phyloP scores from a whole-genome alignment of 257 asterid species.

The Eustoma russellianum region DNA sequence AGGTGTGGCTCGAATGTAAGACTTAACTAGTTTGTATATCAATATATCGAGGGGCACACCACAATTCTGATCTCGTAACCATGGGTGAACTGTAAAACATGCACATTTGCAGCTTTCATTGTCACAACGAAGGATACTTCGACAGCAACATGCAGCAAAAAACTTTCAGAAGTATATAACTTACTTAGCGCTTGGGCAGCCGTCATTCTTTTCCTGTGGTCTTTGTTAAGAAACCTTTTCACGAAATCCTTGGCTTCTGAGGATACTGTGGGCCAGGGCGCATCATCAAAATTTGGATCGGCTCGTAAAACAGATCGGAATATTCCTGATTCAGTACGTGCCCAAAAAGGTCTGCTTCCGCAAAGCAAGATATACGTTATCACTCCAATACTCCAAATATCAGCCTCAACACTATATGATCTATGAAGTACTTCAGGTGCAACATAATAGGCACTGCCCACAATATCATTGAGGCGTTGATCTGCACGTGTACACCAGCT shows the following conservation, averaged over 20 bases:
- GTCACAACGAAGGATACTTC: background rate
- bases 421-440: constrained; percentile 98
- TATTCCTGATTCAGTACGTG: constrained; percentile 96
- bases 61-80: constrained; percentile 58
- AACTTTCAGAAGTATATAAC: constrained; percentile 8
- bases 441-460: constrained; percentile 94
- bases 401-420: constrained; percentile 86
- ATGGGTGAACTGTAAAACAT: constrained; percentile 73
- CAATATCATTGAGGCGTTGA: constrained; percentile 88
- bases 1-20: constrained; percentile 75
- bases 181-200: constrained; percentile 92
- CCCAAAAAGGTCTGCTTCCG: constrained; percentile 99
- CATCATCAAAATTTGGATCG: constrained; percentile 87
- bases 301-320: constrained; percentile 94
- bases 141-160: background rate
- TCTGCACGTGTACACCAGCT: constrained; percentile 36
- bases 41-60: constrained; percentile 62
- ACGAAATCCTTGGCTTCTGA: constrained; percentile 88
- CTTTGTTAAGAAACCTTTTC: constrained; percentile 79
- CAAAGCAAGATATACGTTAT: constrained; percentile 86
- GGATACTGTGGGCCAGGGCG: constrained; percentile 88
- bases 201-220: constrained; percentile 88
- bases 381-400: constrained; percentile 92
- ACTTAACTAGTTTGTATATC: constrained; percentile 65
- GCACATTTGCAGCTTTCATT: constrained; percentile 14